Evolutionary conservation across 2,329 filamentous ascomycete species (phyloP).

Genomic region (Trichoderma afroharzianum): DNA sequence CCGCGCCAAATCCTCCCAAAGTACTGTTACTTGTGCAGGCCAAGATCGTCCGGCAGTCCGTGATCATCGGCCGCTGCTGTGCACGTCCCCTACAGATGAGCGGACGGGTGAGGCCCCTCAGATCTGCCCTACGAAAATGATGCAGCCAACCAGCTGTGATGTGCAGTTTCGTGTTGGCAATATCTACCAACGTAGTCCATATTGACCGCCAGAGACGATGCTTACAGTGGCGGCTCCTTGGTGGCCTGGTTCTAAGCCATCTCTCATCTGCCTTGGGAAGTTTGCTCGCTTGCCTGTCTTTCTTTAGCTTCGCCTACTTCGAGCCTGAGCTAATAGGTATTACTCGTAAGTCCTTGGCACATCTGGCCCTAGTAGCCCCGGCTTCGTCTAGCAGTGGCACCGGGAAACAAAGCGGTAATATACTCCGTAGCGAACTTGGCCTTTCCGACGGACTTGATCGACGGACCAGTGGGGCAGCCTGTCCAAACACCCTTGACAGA

Average conservation of each 20-base stretch:
- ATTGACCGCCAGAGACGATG: not conserved
- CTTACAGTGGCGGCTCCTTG: not conserved
- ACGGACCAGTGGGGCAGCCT: not conserved
- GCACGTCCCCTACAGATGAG: not conserved
- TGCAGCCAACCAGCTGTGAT: not conserved
- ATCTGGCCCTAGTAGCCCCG: not conserved
- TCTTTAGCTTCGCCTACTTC: not conserved
- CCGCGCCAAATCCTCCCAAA: not conserved
- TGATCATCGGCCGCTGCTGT: not conserved
- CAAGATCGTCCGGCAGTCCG: slow-evolving; percentile 6
- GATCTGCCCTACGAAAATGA: not conserved
- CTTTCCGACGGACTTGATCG: not conserved
- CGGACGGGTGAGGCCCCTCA: not conserved
- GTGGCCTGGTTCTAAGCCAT: not conserved
- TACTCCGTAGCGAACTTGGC: not conserved
- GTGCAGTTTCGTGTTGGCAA: not conserved
- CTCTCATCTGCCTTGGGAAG: not conserved
- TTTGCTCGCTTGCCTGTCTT: not conserved
- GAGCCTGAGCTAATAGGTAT: not conserved
- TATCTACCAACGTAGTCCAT: not conserved
- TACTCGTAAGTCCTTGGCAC: not conserved
- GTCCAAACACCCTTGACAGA: not conserved
- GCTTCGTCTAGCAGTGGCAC: not conserved
- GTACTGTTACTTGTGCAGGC: not conserved
- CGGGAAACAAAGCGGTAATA: not conserved